Percentiles rank a stretch among this genome's conserved stretches.
phyloP scores from a whole-genome alignment of 2,329 filamentous ascomycete species.

The Phyllosticta citribraziliensis region DNA sequence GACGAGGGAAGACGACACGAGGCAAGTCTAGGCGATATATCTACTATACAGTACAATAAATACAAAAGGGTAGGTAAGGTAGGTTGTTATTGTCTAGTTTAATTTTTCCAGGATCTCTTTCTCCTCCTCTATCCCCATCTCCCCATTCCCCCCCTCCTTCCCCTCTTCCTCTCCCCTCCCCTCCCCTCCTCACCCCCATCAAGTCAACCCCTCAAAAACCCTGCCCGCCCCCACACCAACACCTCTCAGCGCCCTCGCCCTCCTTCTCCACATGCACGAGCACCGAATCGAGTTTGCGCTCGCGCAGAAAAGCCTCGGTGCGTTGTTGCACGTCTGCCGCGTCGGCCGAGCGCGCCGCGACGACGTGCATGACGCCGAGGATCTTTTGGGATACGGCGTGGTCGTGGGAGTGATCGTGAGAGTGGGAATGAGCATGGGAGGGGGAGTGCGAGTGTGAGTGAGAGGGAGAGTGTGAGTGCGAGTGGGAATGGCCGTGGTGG shows the following conservation, averaged over 20 bases:
- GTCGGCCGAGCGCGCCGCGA: constrained; percentile 61
- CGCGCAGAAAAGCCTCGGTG: constrained; percentile 60
- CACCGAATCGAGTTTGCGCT: constrained; percentile 61
- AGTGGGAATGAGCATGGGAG: constrained; percentile 16
- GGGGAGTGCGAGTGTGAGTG: constrained; percentile 27
- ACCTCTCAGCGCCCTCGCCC: constrained; percentile 45
- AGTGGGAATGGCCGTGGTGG: constrained; percentile 13
- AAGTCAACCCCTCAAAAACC: not conserved
- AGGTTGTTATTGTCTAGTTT: too few relatives aligned
- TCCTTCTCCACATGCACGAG: constrained; percentile 84
- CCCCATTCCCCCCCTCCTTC: too few relatives aligned
- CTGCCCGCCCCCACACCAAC: constrained; percentile 49
- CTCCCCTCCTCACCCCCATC: not conserved
- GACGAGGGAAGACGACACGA: too few relatives aligned
- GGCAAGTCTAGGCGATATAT: too few relatives aligned
- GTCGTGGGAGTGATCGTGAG: constrained; percentile 23
- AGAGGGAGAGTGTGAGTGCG: constrained; percentile 19
- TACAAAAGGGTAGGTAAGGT: too few relatives aligned
- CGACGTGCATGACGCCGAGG: constrained; percentile 77
- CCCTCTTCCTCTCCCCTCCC: too few relatives aligned
- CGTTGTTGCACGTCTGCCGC: constrained; percentile 75
- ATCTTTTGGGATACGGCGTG: constrained; percentile 46
- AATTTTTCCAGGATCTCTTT: too few relatives aligned
- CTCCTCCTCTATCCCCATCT: too few relatives aligned
- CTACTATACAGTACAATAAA: too few relatives aligned